These are phyloP conservation scores for Monosporascus sp. DNA, from an alignment of 2,329 filamentous ascomycete genomes.

Conservation along the genomic window DNA sequence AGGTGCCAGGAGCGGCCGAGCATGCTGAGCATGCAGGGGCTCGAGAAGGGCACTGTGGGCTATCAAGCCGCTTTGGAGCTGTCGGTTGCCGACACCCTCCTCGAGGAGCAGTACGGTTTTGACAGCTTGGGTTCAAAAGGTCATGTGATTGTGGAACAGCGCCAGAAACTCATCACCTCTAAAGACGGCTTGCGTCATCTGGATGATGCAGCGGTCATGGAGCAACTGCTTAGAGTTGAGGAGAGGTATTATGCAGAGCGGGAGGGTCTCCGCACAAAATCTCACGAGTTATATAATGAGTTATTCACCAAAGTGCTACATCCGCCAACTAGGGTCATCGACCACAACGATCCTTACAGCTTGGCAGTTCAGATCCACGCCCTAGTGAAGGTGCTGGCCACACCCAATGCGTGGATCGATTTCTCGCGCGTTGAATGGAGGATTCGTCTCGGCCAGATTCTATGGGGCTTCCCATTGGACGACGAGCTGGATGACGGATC, in stretches of 20 bases:
- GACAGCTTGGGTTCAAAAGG: conserved; percentile 50
- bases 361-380: conserved; percentile 66
- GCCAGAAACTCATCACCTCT: conserved; percentile 50
- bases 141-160: conserved; percentile 50
- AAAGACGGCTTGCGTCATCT: conserved; percentile 50
- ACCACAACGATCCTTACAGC: conserved; percentile 54
- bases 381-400: conserved; percentile 59
- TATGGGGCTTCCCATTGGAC: conserved; percentile 56
- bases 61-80: conserved; percentile 64
- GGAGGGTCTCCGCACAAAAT: conserved; percentile 42
- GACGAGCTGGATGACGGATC: conserved; percentile 49
- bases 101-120: conserved; percentile 58
- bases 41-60: conserved; percentile 66
- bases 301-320: conserved; percentile 56
- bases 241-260: conserved; percentile 50
- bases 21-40: conserved; percentile 67
- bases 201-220: conserved; percentile 52
- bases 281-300: conserved; percentile 56
- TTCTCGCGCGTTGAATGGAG: conserved; percentile 72
- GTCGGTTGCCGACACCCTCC: conserved; percentile 57
- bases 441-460: conserved; percentile 64
- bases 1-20: conserved; percentile 59
- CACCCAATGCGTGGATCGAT: conserved; percentile 67
- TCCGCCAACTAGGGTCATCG: conserved; percentile 50
- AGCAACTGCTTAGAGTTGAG: conserved; percentile 52